Conservation (phyloP, 345 rosid genomes). For the Lumnitzera racemosa region DNA sequence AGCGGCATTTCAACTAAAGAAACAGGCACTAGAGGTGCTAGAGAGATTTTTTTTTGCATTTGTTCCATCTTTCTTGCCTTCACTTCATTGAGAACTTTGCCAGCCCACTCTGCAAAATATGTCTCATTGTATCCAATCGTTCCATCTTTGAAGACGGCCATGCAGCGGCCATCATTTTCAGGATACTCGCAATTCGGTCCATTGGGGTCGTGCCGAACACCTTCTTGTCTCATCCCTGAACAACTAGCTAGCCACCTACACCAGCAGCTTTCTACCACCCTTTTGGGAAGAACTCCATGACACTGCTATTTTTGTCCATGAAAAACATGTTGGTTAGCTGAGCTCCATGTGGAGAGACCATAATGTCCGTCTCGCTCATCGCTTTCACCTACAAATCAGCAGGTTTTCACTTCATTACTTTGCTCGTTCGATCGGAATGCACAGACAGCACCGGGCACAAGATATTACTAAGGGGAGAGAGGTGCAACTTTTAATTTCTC, state of each 20-base stretch:
- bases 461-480: no score
- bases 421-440: no score
- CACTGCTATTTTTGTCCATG: slow-evolving; percentile 56
- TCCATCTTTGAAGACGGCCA: slow-evolving; percentile 42
- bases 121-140: slow-evolving; percentile 47
- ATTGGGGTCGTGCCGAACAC: slow-evolving; percentile 56
- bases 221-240: slow-evolving; percentile 67
- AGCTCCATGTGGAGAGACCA: slow-evolving; percentile 66
- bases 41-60: background rate
- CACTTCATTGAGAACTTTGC: slow-evolving; percentile 34
- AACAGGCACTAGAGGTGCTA: no score
- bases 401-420: no score
- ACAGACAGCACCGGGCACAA: no score
- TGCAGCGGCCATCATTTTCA: slow-evolving; percentile 49
- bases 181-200: slow-evolving; percentile 43
- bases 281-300: slow-evolving; percentile 63
- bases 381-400: slow-evolving; percentile 33
- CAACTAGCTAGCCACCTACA: slow-evolving; percentile 65
- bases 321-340: slow-evolving; percentile 65
- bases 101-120: slow-evolving; percentile 41
- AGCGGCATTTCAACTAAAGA: no score
- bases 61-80: slow-evolving; percentile 4
- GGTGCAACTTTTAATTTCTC: no score
- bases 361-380: slow-evolving; percentile 51
- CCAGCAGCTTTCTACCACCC: slow-evolving; percentile 69